These are phyloP conservation scores for Trichocladium antarcticum DNA, from an alignment of 495 filamentous ascomycete species.

Conservation along the genomic window DNA sequence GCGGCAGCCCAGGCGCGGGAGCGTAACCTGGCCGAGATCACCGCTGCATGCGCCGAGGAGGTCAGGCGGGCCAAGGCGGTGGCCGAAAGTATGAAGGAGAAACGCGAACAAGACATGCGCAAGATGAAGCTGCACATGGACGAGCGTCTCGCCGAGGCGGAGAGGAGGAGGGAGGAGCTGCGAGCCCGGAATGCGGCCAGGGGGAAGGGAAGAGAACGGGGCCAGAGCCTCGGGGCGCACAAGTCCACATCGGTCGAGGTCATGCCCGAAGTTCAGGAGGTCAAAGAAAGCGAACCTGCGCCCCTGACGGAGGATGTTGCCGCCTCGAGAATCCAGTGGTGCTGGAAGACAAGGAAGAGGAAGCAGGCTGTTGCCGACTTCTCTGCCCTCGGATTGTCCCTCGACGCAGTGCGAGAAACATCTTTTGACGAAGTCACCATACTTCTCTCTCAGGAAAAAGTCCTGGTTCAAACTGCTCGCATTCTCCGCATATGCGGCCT, in stretches of 20 bases:
- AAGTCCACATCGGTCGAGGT: slow-evolving; percentile 35
- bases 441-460: slow-evolving; percentile 63
- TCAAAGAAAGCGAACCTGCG: slow-evolving; percentile 33
- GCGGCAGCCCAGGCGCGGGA: slow-evolving; percentile 88
- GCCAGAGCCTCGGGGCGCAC: slow-evolving; percentile 48
- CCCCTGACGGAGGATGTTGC: slow-evolving; percentile 57
- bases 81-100: slow-evolving; percentile 84
- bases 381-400: slow-evolving; percentile 54
- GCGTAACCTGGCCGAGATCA: slow-evolving; percentile 83
- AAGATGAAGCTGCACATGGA: slow-evolving; percentile 69
- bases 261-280: slow-evolving; percentile 47
- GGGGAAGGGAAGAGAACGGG: slow-evolving; percentile 45
- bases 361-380: slow-evolving; percentile 56
- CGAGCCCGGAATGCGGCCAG: slow-evolving; percentile 46
- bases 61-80: slow-evolving; percentile 88
- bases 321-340: slow-evolving; percentile 59
- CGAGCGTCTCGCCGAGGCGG: slow-evolving; percentile 78
- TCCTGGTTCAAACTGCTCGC: slow-evolving; percentile 56
- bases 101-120: slow-evolving; percentile 73
- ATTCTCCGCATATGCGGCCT: slow-evolving; percentile 69
- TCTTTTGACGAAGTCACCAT: slow-evolving; percentile 73
- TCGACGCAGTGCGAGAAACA: slow-evolving; percentile 60
- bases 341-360: slow-evolving; percentile 56
- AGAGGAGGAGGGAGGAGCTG: slow-evolving; percentile 55
- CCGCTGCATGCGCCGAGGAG: slow-evolving; percentile 88